Conservation (phyloP, 1,139 yeast genomes). For the Suhomyces bribrorum region DNA sequence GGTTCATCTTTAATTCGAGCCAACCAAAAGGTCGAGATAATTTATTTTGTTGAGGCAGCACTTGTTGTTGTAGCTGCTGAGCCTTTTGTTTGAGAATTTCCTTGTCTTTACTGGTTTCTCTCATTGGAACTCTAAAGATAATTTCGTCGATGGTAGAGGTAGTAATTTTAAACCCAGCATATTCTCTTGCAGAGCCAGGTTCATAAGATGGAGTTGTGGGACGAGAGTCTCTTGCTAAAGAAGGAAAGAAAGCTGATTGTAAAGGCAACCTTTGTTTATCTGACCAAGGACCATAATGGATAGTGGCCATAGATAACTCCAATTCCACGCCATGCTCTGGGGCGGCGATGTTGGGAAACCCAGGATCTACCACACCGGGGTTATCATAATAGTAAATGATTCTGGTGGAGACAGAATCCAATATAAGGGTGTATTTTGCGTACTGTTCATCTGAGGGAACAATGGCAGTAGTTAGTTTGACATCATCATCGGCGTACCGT, state of each 20-base stretch:
- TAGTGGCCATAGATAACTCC: constrained; percentile 58
- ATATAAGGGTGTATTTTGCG: constrained; percentile 73
- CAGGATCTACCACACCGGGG: constrained; percentile 49
- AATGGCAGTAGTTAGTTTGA: constrained; percentile 32
- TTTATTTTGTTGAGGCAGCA: constrained; percentile 19
- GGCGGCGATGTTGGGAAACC: constrained; percentile 15
- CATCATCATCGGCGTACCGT: constrained; percentile 38
- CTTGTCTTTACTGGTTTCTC: constrained; percentile 80
- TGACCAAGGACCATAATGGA: constrained; percentile 95
- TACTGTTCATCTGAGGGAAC: constrained; percentile 58
- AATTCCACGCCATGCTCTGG: constrained; percentile 73
- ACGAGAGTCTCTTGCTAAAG: constrained; percentile 56
- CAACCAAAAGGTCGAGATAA: constrained; percentile 78
- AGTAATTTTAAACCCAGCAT: constrained; percentile 56
- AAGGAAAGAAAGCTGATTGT: constrained; percentile 69
- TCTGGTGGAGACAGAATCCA: constrained; percentile 61
- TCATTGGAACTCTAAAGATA: constrained; percentile 74
- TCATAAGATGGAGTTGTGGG: constrained; percentile 39
- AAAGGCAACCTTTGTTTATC: constrained; percentile 75
- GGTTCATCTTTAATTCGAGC: constrained; percentile 71
- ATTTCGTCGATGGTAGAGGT: constrained; percentile 63
- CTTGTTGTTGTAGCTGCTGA: constrained; percentile 6
- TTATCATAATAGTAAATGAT: constrained; percentile 67
- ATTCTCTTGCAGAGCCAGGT: constrained; percentile 56
- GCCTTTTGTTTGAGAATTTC: constrained; percentile 23